A percentile compares a stretch with the other conserved stretches of the same genome.
Evolutionary conservation across 2,329 filamentous ascomycete genomes (phyloP).

Genomic region (Aphanocladium album): DNA sequence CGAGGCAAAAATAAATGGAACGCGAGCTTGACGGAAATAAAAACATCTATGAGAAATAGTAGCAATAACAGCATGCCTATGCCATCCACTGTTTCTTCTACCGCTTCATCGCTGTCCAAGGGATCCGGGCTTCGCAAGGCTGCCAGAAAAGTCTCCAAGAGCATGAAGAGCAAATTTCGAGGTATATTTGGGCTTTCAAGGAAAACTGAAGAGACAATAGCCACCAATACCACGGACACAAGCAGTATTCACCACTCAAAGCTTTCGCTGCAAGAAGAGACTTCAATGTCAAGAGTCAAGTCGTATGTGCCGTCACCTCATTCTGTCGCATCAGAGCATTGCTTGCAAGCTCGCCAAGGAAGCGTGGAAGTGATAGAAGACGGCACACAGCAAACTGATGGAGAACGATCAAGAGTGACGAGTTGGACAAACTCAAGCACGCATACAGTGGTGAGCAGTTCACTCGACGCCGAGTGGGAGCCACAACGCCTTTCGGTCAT

Average conservation of each 20-base stretch:
- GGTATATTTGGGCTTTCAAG: constrained; percentile 29
- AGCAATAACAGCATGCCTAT: constrained; percentile 35
- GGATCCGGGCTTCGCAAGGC: constrained; percentile 40
- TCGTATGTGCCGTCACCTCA: constrained; percentile 49
- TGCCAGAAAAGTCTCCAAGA: constrained; percentile 57
- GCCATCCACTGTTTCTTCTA: constrained; percentile 26
- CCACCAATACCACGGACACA: constrained; percentile 21
- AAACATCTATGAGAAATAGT: constrained; percentile 45
- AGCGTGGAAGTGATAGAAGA: constrained; percentile 48
- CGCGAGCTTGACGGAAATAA: constrained; percentile 33
- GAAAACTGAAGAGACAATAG: constrained; percentile 13
- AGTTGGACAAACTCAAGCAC: constrained; percentile 66
- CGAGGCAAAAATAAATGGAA: constrained; percentile 31
- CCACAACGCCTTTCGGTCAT: constrained; percentile 59
- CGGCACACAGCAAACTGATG: constrained; percentile 33
- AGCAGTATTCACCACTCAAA: constrained; percentile 29
- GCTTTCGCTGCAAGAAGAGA: constrained; percentile 32
- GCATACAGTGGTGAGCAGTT: constrained; percentile 46
- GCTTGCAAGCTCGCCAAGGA: constrained; percentile 47
- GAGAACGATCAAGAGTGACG: constrained; percentile 61
- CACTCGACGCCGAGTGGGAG: constrained; percentile 38
- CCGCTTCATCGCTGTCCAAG: constrained; percentile 21
- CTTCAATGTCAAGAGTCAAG: constrained; percentile 43
- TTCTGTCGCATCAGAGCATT: constrained; percentile 39
- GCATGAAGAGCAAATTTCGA: constrained; percentile 57